A percentile compares a stretch with the other conserved stretches of the same genome.
Evolutionary conservation across 805 yeast species (phyloP).

Genomic region (Candida vaughaniae): DNA sequence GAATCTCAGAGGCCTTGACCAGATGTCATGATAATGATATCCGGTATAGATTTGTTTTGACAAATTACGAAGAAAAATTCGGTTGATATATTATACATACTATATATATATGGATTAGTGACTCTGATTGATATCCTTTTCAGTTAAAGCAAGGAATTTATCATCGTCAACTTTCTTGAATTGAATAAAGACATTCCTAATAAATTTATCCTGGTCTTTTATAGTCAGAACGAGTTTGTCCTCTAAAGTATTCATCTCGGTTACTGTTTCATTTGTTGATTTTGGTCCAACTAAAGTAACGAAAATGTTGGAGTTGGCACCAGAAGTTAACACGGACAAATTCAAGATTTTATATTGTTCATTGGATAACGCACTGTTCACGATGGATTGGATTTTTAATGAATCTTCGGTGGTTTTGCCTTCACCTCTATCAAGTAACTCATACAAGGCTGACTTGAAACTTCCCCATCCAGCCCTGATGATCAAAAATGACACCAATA

Average conservation of each 20-base stretch:
- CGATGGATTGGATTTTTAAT: constrained; percentile 35
- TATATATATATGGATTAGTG: constrained; percentile 1
- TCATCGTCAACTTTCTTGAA: constrained; percentile 8
- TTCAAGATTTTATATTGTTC: constrained; percentile 37
- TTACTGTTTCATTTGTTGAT: constrained; percentile 21
- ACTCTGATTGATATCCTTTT: constrained; percentile 8
- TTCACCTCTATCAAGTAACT: constrained; percentile 74
- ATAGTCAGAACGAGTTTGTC: constrained; percentile 33
- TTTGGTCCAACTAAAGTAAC: constrained; percentile 24
- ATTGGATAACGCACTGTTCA: constrained; percentile 26
- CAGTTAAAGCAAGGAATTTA: constrained; percentile 3
- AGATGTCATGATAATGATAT: constrained; percentile 35
- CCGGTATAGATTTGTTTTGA: constrained; percentile 56
- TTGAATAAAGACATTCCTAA: constrained; percentile 35
- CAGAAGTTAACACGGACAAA: constrained; percentile 52
- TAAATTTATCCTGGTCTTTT: constrained; percentile 37
- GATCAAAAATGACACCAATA: constrained; percentile 77
- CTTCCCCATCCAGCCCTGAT: constrained; percentile 84
- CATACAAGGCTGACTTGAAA: constrained; percentile 65
- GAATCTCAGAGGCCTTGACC: constrained; percentile 33
- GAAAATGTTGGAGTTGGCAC: constrained; percentile 52
- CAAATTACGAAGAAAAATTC: constrained; percentile 50
- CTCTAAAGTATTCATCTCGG: constrained; percentile 32
- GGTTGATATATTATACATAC: too few species aligned
- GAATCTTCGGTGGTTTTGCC: constrained; percentile 51